A percentile compares a stretch with the other conserved stretches of the same genome.
These are phyloP conservation scores for Penicillium subrubescens DNA, from an alignment of 495 filamentous ascomycete genomes.

Conservation along the genomic window DNA sequence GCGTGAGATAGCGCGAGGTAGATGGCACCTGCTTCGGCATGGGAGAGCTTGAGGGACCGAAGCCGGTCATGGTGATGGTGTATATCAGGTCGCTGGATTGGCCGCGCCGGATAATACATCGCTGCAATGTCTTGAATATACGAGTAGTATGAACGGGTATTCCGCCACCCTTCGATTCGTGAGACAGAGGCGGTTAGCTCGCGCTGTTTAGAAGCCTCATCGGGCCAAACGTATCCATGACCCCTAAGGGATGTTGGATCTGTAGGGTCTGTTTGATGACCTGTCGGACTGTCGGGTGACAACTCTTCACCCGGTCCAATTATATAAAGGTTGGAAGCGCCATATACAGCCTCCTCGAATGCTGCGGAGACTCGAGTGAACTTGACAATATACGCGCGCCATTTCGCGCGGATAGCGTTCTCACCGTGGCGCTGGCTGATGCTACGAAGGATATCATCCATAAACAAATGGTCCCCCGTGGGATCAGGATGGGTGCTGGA, in stretches of 20 bases:
- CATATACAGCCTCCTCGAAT: slow-evolving; percentile 94
- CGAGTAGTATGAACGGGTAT: slow-evolving; percentile 90
- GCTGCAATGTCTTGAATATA: slow-evolving; percentile 80
- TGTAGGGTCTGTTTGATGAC: slow-evolving; percentile 41
- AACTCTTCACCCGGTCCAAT: slow-evolving; percentile 61
- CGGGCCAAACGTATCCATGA: slow-evolving; percentile 94
- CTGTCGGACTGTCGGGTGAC: slow-evolving; percentile 50
- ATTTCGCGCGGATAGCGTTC: slow-evolving; percentile 84
- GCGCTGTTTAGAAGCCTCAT: slow-evolving; percentile 74
- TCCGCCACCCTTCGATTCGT: slow-evolving; percentile 94
- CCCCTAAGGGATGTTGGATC: slow-evolving; percentile 68
- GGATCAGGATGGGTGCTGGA: slow-evolving; percentile 58
- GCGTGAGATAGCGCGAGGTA: slow-evolving; percentile 77
- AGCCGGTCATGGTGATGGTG: slow-evolving; percentile 91
- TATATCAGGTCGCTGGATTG: slow-evolving; percentile 82
- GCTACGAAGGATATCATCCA: slow-evolving; percentile 78
- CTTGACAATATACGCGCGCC: slow-evolving; percentile 84
- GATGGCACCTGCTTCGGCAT: slow-evolving; percentile 71
- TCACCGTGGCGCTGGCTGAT: slow-evolving; percentile 88
- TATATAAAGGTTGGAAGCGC: slow-evolving; percentile 85
- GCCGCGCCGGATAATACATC: slow-evolving; percentile 58
- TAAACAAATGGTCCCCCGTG: slow-evolving; percentile 89
- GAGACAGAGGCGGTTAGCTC: slow-evolving; percentile 89
- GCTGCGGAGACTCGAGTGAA: slow-evolving; percentile 91
- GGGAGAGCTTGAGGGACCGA: slow-evolving; percentile 71